Evolutionary conservation across 176 grass and related monocot genomes (phyloP).

Genomic region (Cenchrus fungigraminus): DNA sequence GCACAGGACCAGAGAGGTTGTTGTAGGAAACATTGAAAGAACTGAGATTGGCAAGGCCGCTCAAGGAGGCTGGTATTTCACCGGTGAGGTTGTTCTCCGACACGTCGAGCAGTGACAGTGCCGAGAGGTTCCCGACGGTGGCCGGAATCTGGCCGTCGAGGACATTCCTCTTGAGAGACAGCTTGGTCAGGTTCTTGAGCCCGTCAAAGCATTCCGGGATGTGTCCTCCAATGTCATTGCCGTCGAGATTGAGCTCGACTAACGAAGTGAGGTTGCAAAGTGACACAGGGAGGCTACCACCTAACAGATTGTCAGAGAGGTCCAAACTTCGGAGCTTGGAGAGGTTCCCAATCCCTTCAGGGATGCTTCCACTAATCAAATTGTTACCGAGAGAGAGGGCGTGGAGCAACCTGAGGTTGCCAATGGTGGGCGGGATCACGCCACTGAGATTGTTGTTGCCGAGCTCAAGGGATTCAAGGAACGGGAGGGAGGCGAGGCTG

Average conservation of each 20-base stretch:
- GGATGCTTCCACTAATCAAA: slow-evolving; percentile 71
- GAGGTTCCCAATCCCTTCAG: slow-evolving; percentile 61
- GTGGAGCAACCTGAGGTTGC: slow-evolving; percentile 56
- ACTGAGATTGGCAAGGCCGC: slow-evolving; percentile 56
- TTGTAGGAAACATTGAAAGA: slow-evolving; percentile 84
- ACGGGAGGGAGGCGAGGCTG: slow-evolving; percentile 48
- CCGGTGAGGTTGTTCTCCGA: slow-evolving; percentile 88
- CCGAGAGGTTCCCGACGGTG: slow-evolving; percentile 60
- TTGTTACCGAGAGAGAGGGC: slow-evolving; percentile 64
- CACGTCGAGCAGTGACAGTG: slow-evolving; percentile 70
- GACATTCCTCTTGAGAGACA: slow-evolving; percentile 60
- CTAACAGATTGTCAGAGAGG: slow-evolving; percentile 67
- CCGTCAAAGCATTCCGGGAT: slow-evolving; percentile 63
- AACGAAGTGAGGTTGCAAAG: slow-evolving; percentile 62
- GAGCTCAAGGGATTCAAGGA: slow-evolving; percentile 64
- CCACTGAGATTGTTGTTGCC: slow-evolving; percentile 73
- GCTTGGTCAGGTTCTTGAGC: slow-evolving; percentile 62
- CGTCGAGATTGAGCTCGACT: slow-evolving; percentile 53
- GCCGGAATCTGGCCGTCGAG: slow-evolving; percentile 71
- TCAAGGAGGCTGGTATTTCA: slow-evolving; percentile 68
- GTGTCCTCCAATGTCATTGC: slow-evolving; percentile 57
- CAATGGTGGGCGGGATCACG: slow-evolving; percentile 56
- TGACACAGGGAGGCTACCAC: slow-evolving; percentile 51
- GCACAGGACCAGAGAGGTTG: slow-evolving; percentile 70
- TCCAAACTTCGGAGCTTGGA: slow-evolving; percentile 67